Conservation (phyloP, 306 rosid genomes). For the Gynostemma pentaphyllum region DNA sequence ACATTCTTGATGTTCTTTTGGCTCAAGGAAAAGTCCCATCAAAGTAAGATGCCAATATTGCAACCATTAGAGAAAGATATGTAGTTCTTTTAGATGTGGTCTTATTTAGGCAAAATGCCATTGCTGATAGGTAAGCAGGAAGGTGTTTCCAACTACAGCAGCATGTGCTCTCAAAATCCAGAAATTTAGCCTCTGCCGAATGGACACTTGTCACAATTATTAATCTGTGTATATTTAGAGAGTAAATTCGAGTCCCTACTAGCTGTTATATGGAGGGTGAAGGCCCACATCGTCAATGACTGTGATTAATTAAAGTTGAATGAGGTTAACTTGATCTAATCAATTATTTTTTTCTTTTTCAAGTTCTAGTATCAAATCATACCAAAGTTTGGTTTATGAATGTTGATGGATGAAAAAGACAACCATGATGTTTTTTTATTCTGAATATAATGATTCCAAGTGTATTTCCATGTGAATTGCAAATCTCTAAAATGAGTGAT, state of each 20-base stretch:
- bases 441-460: not conserved
- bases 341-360: not conserved
- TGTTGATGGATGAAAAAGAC: conserved; percentile 1
- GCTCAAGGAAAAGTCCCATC: conserved; percentile 9
- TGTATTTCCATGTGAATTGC: conserved; percentile 9
- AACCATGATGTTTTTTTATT: not conserved
- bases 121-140: conserved; percentile 11
- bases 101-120: conserved; percentile 3
- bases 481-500: not conserved
- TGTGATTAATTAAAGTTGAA: not conserved
- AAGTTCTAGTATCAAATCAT: not conserved
- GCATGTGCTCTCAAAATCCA: not conserved
- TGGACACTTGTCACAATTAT: conserved; percentile 3
- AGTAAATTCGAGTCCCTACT: not conserved
- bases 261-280: too few species aligned
- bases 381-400: not conserved
- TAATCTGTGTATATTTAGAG: not conserved
- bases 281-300: not conserved
- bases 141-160: conserved; percentile 8
- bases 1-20: not conserved
- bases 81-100: conserved; percentile 1
- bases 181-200: not conserved
- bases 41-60: not conserved
- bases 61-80: not conserved
- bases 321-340: too few species aligned